Evolutionary conservation across 805 yeast genomes (phyloP), one percentile per base, ranked within the genome.

Genomic region (Candida oleophila): DNA sequence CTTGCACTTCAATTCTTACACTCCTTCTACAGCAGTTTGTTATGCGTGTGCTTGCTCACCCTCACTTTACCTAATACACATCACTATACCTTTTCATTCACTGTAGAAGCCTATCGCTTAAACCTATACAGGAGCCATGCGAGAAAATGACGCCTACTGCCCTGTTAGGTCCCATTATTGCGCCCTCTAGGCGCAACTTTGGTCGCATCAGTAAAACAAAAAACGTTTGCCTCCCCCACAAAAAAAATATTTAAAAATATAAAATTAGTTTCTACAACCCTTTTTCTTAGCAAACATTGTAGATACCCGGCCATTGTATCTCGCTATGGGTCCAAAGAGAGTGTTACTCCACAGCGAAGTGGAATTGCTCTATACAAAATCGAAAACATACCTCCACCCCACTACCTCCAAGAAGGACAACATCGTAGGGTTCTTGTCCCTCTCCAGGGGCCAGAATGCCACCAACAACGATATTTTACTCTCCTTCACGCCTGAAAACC

Each of bases 311-410:
- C 30, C 5, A 25, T 25, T 25, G 20, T 9, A 16, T 15, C 20
- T 9, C 20, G 20, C 4, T 9, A 39, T 39, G 42, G 35, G 32
- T 32, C 38, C 39, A 3, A 43, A 41, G 34, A 35, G 36, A 39
- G 32, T 44, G 9, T 8, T 51, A 12, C 38, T 43, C 14, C 44
- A 42, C 36, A 57, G 53, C 30, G 77, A 76, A 51, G 80, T 73
- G 3, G 80, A 78, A 52, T 55, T 80, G 41, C 58, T 80, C 14
- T 80, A 71, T 54, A 76, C 68, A 25, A 86, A 85, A 59, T 77
- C 89, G 2, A 83, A 86, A 60, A 94, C 87, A 4, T 90, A 82
- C 62, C 77, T 91, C 3, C 99, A 94, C 64, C 95, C 96, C 3
- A 80, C 94, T 0, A 71, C 78, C 11, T 76, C 83, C 18, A 77